Base-by-base conservation (phyloP, 306 rosid genomes). In the Malus fusca region DNA sequence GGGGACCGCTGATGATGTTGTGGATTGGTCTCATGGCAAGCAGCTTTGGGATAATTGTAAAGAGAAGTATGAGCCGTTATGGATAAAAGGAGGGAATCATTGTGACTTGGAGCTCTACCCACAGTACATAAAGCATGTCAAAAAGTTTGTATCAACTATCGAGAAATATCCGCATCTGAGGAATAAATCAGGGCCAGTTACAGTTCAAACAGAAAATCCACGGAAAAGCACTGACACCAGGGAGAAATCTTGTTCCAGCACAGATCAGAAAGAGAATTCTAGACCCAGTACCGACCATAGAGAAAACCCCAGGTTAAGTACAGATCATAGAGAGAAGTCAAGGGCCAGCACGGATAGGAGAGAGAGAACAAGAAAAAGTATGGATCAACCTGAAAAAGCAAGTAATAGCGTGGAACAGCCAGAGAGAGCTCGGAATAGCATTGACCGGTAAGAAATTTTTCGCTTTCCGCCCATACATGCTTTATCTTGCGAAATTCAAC, bases 71-170 rank as follows among this genome's bases (percentile, higher is more conserved):
- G 98, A 95, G 73, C 98, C 98, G 7, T 75, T 95, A n/a, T 95
- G 98, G 98, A 83, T 95, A 68, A 89, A 86, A 78, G 98, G 96
- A 78, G 98, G 98, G 81, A 89, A 89, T 74, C 98, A 95, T 78
- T 92, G 98, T 79, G 91, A 90, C 85, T 86, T 95, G 76, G 98
- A 95, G 77, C 91, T 86, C 42, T 92, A 69, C 84, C 98, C 98
- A 15, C 91, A 92, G 75, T 95, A 90, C 82, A 88, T 92, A 85
- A 90, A 83, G 76, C 98, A 95, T 85, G 92, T 95, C 81, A 95
- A 87, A 87, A 95, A 90, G 85, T 95, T 95, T 60, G 82, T 90
- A 33, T 77, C 66, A 5, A 88, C 88, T 52, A 80, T 95, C 26
- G 95, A 86, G 82, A 90, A 87, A 85, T 82, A 86, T 26, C 85